A percentile compares a stretch with the other conserved stretches of the same genome.
These are phyloP conservation scores for Spatholobus suberectus DNA, from an alignment of 306 rosid genomes.

Conservation along the genomic window DNA sequence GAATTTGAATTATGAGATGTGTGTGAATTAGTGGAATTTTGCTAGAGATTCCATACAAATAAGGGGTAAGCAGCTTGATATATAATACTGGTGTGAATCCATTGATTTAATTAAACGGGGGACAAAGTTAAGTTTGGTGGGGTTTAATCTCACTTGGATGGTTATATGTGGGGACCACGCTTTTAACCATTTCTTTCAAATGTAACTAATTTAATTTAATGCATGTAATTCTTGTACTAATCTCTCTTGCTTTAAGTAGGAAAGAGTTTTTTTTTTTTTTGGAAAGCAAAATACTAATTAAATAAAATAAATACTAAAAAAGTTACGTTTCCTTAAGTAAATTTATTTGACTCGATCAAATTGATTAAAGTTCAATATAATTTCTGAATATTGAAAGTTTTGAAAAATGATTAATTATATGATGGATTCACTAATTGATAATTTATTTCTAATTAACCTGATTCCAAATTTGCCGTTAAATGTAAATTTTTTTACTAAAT, in stretches of 20 bases:
- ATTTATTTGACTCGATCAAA: not conserved
- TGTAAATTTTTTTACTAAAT: not conserved
- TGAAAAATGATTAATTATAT: not conserved
- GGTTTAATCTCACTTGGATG: constrained; percentile 2
- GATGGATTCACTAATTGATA: not conserved
- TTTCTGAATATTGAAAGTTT: not conserved
- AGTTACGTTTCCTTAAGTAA: not conserved
- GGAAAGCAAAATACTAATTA: not conserved
- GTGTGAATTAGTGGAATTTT: constrained; percentile 50
- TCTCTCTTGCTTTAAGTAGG: not conserved
- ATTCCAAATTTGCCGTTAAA: not conserved
- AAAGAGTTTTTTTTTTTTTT: not conserved
- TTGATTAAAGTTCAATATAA: not conserved
- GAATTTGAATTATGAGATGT: constrained; percentile 11
- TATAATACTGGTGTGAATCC: constrained; percentile 40
- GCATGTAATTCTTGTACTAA: not conserved
- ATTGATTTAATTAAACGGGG: not conserved
- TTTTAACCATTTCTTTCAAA: not conserved
- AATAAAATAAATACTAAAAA: not conserved
- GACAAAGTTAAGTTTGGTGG: constrained; percentile 21
- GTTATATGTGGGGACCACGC: not conserved
- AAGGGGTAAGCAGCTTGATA: not conserved
- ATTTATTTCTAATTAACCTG: not conserved
- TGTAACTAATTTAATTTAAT: not conserved
- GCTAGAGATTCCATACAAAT: constrained; percentile 32